These are phyloP conservation scores for Primulina eburnea DNA, from an alignment of 257 asterid genomes.

Conservation along the genomic window DNA sequence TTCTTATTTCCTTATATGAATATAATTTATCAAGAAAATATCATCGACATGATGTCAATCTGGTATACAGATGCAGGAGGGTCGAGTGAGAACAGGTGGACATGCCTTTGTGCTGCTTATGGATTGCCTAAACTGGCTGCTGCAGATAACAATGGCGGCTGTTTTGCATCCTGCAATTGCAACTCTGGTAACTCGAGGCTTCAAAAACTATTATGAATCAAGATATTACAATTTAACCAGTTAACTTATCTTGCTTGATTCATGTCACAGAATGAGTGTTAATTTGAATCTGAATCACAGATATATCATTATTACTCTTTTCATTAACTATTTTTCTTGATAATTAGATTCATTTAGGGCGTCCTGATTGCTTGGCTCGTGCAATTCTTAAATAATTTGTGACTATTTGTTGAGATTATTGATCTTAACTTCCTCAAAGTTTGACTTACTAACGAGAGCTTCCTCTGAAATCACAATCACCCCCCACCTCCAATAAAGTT, in stretches of 20 bases:
- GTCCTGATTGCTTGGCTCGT: neutral
- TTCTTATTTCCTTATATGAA: neutral
- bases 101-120: constrained; percentile 57
- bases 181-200: constrained; percentile 52
- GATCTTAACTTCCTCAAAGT: neutral
- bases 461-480: neutral
- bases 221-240: neutral
- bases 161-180: constrained; percentile 79
- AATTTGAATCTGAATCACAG: neutral
- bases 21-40: constrained; percentile 11
- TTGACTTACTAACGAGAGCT: neutral
- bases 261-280: neutral
- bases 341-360: neutral
- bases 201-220: constrained; percentile 3
- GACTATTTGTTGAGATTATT: constrained; percentile 2
- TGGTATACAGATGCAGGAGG: constrained; percentile 43
- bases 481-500: neutral
- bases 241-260: neutral
- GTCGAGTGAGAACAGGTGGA: constrained; percentile 55
- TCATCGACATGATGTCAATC: constrained; percentile 23
- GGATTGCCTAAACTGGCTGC: constrained; percentile 62
- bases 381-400: neutral
- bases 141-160: constrained; percentile 44
- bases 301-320: neutral
- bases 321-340: neutral